phyloP scores from a whole-genome alignment of 805 yeast genomes.

The Isabelozyma pseudorhagii region DNA sequence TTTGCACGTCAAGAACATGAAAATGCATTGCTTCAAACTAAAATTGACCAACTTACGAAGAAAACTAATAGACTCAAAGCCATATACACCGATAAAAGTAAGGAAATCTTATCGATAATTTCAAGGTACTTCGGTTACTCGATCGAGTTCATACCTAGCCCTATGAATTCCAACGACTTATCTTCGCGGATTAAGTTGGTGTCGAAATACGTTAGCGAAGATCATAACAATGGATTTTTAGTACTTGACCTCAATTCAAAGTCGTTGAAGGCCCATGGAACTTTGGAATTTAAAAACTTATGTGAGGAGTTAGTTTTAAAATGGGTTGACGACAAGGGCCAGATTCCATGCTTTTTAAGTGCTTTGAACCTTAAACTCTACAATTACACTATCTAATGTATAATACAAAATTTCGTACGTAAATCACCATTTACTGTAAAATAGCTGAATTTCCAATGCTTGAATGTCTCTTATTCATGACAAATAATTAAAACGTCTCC shows the following conservation, averaged over 20 bases:
- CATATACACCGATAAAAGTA: conserved; percentile 62
- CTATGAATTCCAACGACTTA: conserved; percentile 41
- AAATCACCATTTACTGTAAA: background rate
- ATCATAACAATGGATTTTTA: conserved; percentile 40
- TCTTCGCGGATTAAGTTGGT: conserved; percentile 54
- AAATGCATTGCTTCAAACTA: conserved; percentile 42
- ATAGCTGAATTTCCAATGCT: background rate
- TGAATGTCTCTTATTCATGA: background rate
- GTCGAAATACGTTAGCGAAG: conserved; percentile 38
- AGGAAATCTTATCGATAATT: conserved; percentile 66
- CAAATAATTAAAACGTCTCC: background rate
- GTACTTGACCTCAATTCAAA: conserved; percentile 56
- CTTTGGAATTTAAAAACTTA: conserved; percentile 31
- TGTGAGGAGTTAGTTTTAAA: conserved; percentile 53
- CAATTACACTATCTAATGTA: conserved; percentile 27
- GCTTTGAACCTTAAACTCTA: conserved; percentile 68
- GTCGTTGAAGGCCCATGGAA: conserved; percentile 51
- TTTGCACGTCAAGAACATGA: conserved; percentile 63
- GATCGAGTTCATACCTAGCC: conserved; percentile 57
- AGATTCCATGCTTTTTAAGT: conserved; percentile 75
- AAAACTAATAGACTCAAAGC: conserved; percentile 51
- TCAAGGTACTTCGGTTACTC: conserved; percentile 69
- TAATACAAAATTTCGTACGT: background rate
- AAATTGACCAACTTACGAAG: conserved; percentile 49
- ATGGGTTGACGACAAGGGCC: conserved; percentile 68